Conservation (phyloP, 2,329 filamentous ascomycete species). For the Aureobasidium sp. region DNA sequence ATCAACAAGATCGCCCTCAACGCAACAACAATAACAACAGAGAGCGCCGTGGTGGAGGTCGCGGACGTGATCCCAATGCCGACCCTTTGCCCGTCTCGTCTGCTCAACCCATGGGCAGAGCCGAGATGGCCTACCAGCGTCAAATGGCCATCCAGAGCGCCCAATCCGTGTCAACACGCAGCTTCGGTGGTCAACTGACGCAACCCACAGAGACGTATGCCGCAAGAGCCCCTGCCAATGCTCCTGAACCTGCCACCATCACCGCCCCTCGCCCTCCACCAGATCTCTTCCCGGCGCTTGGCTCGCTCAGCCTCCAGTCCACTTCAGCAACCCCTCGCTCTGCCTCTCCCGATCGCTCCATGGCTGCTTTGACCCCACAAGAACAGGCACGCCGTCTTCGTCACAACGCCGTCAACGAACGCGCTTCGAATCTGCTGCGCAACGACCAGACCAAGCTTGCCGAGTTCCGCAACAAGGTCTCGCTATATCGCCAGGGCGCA, state of each 20-base stretch:
- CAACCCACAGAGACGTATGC: conserved; percentile 31
- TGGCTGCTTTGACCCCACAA: conserved; percentile 55
- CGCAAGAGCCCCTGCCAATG: conserved; percentile 40
- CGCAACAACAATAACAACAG: conserved; percentile 26
- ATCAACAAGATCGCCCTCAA: conserved; percentile 52
- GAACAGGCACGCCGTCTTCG: conserved; percentile 74
- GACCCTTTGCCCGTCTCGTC: conserved; percentile 71
- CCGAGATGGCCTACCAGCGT: conserved; percentile 84
- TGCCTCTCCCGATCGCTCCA: conserved; percentile 28
- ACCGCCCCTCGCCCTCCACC: conserved; percentile 32
- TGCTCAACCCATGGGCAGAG: conserved; percentile 72
- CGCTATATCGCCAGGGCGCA: conserved; percentile 64
- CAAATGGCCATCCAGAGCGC: conserved; percentile 87
- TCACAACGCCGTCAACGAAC: conserved; percentile 78
- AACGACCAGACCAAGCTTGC: conserved; percentile 69
- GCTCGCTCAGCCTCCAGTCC: conserved; percentile 18
- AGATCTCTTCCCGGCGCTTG: conserved; percentile 13
- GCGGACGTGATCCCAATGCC: conserved; percentile 80
- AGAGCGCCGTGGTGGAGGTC: conserved; percentile 46
- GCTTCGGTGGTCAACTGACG: conserved; percentile 78
- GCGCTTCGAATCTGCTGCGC: conserved; percentile 71
- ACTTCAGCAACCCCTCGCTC: conserved; percentile 31
- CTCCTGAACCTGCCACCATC: conserved; percentile 33
- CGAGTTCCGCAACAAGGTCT: conserved; percentile 73
- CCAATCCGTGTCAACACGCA: conserved; percentile 70